Base-by-base conservation (phyloP, 306 rosid genomes). In the Citrullus mucosospermus region DNA sequence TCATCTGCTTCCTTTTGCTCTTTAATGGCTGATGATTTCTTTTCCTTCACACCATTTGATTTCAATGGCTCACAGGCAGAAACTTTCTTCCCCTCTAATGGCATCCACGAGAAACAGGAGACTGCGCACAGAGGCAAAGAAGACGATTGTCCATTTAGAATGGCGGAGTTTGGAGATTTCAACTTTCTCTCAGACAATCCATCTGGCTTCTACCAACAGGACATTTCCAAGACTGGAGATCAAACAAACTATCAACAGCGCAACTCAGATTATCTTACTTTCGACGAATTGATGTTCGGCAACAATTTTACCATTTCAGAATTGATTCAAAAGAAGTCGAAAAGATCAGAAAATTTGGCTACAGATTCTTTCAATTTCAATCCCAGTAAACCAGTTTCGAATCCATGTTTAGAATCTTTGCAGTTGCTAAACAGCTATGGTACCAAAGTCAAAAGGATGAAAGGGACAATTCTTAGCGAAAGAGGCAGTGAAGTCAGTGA, bases 361-460 rank as follows among this genome's bases (percentile, higher is more conserved):
- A 39, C 71, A 78, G 68, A 39, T 43, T 59, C 89, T 80, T 67
- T 51, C 34, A 61, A 34, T n/a, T 55, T 34, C 10, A 18, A 77
- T 76, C 59, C 2, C 84, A 58, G 67, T 63, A 81, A 51, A 63
- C 73, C 50, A 76, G 80, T 30, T 25, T 73, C 38, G 81, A 80
- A 20, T 66, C 89, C 68, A n/a, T 75, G 69, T 62, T 77, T 86
- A 50, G 72, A 88, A 77, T 88, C 89, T 17, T 79, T 90, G 80
- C 88, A 87, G 82, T 83, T 92, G 25, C 78, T 93, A 6, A 85
- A 83, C 63, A 87, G 83, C 43, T 86, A 86, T 4, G 87, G 86
- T 58, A 80, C 79, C 55, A 75, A 87, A 54, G 79, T 84, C 62
- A 90, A 85, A 87, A 90, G 30, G 80, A 50, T 85, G 80, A 84